Evolutionary conservation across 805 yeast species (phyloP), one percentile per base, ranked within the genome.

Genomic region (Starmerella asiatica): DNA sequence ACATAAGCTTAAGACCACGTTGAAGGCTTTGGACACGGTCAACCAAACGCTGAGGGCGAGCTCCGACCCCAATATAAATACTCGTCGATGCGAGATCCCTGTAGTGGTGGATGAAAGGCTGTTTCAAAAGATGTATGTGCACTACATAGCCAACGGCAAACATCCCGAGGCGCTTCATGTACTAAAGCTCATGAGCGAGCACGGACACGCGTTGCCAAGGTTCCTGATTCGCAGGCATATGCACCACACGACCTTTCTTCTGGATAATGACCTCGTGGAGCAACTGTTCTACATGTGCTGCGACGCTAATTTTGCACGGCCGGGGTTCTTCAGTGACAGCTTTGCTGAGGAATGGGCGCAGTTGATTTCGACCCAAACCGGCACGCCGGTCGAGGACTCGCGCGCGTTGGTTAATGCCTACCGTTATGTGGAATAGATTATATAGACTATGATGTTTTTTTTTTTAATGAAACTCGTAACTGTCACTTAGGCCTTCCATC

Each of bases 401-500:
- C 29, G 8, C 19, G 29, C 20, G 4, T n/a, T 33, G 14, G 36
- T 33, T 21, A 23, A 6, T 18, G 18, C 28, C 9, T 23, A 33
- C 20, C 18, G 34, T 9, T 23, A 23, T 23, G 7, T 7, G 11
- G 7, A 23, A 7, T 15, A 17, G 20, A 15, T 20, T 12, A 14
- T n/a, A 14, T 8, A 28, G n/a, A n/a, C n/a, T n/a, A n/a, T n/a
- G n/a, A n/a, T n/a, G n/a, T n/a, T n/a, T 16, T 29, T 12, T 17
- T 14, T 3, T 12, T 34, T 24, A 48, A 29, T 68, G 67, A 48
- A 83, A 82, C 59, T 86, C 95, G 56, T 72, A 81, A 37, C 72
- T 64, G 55, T 85, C 95, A 48, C 71, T 75, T 16, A 68, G 70
- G 1, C 86, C 84, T 49, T 72, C 75, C 38, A 80, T 68, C 49